Percentiles rank a stretch among this genome's conserved stretches.
Evolutionary conservation across 2,329 filamentous ascomycete genomes (phyloP).

Genomic region (Acrocalymma vagum): DNA sequence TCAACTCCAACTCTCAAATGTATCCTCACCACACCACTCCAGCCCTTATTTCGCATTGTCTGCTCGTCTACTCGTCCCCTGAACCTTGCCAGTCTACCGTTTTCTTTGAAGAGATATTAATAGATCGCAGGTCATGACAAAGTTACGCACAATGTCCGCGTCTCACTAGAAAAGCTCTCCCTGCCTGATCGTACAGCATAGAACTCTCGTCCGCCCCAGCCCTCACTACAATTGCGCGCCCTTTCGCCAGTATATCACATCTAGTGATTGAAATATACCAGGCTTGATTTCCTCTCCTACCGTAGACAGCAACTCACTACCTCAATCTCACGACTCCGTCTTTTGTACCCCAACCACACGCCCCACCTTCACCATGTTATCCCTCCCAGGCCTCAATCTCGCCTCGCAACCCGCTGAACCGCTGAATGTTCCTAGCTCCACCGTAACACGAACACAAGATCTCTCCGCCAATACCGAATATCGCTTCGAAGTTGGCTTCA

Average conservation of each 20-base stretch:
- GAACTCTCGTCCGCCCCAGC: no score
- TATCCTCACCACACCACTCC: background rate
- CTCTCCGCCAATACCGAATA: conserved; percentile 57
- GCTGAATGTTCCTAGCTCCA: conserved; percentile 28
- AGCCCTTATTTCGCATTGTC: conserved; percentile 1
- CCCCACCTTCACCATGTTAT: conserved; percentile 37
- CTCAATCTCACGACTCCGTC: no score
- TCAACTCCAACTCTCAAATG: background rate
- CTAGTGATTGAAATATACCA: background rate
- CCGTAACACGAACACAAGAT: conserved; percentile 47
- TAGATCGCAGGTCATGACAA: no score
- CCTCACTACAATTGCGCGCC: no score
- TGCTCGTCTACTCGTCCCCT: no score
- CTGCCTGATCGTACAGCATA: no score
- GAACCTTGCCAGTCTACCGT: no score
- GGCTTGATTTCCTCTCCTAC: background rate
- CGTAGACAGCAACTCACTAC: no score
- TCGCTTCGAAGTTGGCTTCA: conserved; percentile 51
- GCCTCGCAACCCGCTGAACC: conserved; percentile 39
- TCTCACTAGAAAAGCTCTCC: no score
- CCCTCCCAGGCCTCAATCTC: conserved; percentile 57
- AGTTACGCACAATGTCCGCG: no score
- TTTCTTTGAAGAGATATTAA: no score
- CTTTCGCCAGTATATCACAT: no score
- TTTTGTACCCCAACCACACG: background rate